Evolutionary conservation across 805 yeast genomes (phyloP).

Genomic region (Wickerhamomyces bisporus): DNA sequence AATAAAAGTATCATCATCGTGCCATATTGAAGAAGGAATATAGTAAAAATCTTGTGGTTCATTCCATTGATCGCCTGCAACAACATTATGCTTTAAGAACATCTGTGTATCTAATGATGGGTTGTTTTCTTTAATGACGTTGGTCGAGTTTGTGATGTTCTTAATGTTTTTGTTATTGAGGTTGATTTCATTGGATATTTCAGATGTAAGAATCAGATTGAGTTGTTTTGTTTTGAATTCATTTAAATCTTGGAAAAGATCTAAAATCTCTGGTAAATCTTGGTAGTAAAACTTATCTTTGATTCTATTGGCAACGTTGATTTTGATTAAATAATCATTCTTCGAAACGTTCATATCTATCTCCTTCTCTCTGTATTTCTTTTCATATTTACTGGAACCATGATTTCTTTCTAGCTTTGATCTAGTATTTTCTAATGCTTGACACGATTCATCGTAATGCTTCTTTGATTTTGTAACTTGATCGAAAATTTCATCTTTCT

Average conservation of each 20-base stretch:
- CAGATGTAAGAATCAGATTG: conserved; percentile 61
- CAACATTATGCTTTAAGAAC: conserved; percentile 83
- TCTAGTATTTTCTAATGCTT: conserved; percentile 73
- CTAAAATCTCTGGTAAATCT: conserved; percentile 87
- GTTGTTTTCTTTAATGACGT: conserved; percentile 60
- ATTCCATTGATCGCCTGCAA: conserved; percentile 60
- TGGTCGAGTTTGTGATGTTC: conserved; percentile 45
- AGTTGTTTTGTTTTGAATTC: conserved; percentile 70
- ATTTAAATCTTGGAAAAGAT: conserved; percentile 76
- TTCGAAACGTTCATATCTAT: conserved; percentile 84
- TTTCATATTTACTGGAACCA: conserved; percentile 40
- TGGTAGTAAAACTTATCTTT: conserved; percentile 92
- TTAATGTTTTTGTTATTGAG: conserved; percentile 38
- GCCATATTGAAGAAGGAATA: conserved; percentile 92
- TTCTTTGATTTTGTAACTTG: conserved; percentile 44
- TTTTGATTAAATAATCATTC: conserved; percentile 73
- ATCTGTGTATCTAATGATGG: conserved; percentile 78
- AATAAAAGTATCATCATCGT: conserved; percentile 80
- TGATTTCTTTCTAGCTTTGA: conserved; percentile 62
- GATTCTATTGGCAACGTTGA: conserved; percentile 80
- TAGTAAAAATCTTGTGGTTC: conserved; percentile 85
- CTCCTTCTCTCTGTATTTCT: conserved; percentile 55
- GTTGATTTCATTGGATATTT: conserved; percentile 55
- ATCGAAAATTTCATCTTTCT: conserved; percentile 29
- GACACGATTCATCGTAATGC: conserved; percentile 77